Evolutionary conservation across 2,329 filamentous ascomycete genomes (phyloP).

Genomic region (Karstenula rhodostoma): DNA sequence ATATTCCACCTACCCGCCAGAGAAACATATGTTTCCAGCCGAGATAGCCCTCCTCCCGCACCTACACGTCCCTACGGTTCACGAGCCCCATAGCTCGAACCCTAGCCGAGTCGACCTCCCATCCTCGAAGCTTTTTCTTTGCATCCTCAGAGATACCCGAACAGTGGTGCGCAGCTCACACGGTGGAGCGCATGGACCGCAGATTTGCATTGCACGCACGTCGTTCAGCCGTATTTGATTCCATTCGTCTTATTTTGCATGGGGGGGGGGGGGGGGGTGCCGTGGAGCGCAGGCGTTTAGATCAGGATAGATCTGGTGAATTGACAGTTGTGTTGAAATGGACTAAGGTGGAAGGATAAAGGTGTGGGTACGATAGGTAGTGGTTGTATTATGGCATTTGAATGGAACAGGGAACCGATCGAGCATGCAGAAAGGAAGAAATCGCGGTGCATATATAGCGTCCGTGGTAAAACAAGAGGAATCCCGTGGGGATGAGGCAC

Average conservation of each 20-base stretch:
- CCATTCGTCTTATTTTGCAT: neutral
- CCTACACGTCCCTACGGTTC: neutral
- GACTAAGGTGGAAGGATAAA: too few relatives aligned
- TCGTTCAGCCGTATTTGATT: neutral
- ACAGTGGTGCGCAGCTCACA: slow-evolving; percentile 15
- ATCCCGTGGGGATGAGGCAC: too few relatives aligned
- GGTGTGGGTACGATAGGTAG: slow-evolving; percentile 3
- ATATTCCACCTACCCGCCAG: neutral
- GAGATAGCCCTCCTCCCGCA: neutral
- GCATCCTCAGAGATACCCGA: slow-evolving; percentile 42
- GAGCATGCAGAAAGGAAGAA: neutral
- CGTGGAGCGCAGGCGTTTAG: slow-evolving; percentile 16
- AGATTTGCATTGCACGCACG: slow-evolving; percentile 12
- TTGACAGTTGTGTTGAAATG: neutral
- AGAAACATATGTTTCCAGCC: neutral
- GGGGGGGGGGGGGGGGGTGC: neutral
- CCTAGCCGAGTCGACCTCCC: neutral
- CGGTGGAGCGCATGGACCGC: slow-evolving; percentile 14
- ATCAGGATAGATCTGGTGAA: slow-evolving; percentile 14
- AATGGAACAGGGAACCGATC: neutral
- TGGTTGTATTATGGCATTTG: neutral
- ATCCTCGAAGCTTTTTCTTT: slow-evolving; percentile 29
- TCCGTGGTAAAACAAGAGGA: neutral
- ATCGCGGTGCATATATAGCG: neutral
- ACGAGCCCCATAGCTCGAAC: neutral